phyloP scores from a whole-genome alignment of 2,329 filamentous ascomycete species.

The Diaporthe vexans region DNA sequence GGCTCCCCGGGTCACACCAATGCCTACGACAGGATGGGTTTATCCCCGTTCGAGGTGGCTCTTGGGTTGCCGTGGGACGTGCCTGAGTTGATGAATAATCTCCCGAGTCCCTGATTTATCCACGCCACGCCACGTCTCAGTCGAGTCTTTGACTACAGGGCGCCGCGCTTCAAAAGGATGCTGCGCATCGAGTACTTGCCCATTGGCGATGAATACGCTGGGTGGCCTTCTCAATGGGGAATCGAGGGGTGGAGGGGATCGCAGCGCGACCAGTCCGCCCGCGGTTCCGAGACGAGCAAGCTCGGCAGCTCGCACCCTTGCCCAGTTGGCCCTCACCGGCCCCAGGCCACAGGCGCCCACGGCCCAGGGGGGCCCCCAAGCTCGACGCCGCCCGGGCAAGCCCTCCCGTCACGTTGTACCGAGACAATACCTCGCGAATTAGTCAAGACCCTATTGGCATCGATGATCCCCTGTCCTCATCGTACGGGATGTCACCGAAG shows the following conservation, averaged over 20 bases:
- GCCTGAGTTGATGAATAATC: constrained; percentile 35
- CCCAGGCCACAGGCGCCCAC: constrained; percentile 9
- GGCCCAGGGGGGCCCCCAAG: constrained; percentile 6
- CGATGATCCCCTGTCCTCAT: constrained; percentile 28
- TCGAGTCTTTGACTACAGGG: neutral
- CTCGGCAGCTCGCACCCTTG: constrained; percentile 19
- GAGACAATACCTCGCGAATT: constrained; percentile 31
- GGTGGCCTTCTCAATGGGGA: neutral
- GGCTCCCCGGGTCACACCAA: constrained; percentile 24
- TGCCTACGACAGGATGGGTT: constrained; percentile 30
- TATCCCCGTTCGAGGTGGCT: constrained; percentile 36
- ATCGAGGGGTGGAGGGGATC: constrained; percentile 7
- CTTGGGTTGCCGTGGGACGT: constrained; percentile 15
- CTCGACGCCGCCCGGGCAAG: constrained; percentile 23
- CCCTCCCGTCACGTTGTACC: constrained; percentile 35
- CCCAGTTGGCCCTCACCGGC: constrained; percentile 12
- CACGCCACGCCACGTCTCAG: neutral
- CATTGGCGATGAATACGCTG: neutral
- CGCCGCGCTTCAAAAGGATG: neutral
- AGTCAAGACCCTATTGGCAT: constrained; percentile 29
- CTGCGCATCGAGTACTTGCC: neutral
- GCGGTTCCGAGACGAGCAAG: constrained; percentile 28
- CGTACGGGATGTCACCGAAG: constrained; percentile 37
- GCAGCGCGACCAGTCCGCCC: constrained; percentile 24
- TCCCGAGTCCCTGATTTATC: constrained; percentile 12